A percentile compares a stretch with the other conserved stretches of the same genome.
Evolutionary conservation across 2,329 filamentous ascomycete genomes (phyloP).

Genomic region (Paraphoma chrysanthemicola): DNA sequence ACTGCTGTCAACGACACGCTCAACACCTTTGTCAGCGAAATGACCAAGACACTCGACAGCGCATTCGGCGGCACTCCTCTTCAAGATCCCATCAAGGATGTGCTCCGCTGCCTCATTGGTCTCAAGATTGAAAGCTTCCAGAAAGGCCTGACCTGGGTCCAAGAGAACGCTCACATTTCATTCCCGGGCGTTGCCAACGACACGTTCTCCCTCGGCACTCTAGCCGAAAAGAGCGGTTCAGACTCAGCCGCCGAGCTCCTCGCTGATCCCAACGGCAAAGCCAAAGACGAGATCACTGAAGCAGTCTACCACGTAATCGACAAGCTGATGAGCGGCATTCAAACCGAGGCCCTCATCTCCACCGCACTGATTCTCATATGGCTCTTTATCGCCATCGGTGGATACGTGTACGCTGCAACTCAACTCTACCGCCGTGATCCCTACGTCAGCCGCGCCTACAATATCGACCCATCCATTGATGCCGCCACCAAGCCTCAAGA

Average conservation of each 20-base stretch:
- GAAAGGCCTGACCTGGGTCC: conserved; percentile 90
- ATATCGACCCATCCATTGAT: conserved; percentile 37
- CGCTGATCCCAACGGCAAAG: conserved; percentile 73
- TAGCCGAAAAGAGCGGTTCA: conserved; percentile 58
- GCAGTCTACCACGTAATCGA: conserved; percentile 74
- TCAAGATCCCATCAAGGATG: conserved; percentile 76
- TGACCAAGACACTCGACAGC: conserved; percentile 73
- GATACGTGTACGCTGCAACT: conserved; percentile 70
- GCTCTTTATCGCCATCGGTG: conserved; percentile 77
- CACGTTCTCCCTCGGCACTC: conserved; percentile 82
- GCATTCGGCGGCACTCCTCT: conserved; percentile 86
- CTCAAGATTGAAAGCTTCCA: conserved; percentile 86
- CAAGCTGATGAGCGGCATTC: conserved; percentile 71
- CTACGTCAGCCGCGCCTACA: conserved; percentile 61
- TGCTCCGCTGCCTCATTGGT: conserved; percentile 85
- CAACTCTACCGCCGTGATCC: conserved; percentile 68
- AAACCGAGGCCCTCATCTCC: conserved; percentile 82
- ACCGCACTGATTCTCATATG: conserved; percentile 77
- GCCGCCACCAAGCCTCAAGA: conserved; percentile 25
- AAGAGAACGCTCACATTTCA: conserved; percentile 81
- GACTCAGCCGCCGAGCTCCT: conserved; percentile 74
- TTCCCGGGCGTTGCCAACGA: conserved; percentile 81
- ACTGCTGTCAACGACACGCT: conserved; percentile 84
- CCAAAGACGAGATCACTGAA: conserved; percentile 81
- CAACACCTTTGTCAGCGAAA: conserved; percentile 79